phyloP scores from a whole-genome alignment of 169 alveolate genomes.

The Plasmodium fragile region DNA sequence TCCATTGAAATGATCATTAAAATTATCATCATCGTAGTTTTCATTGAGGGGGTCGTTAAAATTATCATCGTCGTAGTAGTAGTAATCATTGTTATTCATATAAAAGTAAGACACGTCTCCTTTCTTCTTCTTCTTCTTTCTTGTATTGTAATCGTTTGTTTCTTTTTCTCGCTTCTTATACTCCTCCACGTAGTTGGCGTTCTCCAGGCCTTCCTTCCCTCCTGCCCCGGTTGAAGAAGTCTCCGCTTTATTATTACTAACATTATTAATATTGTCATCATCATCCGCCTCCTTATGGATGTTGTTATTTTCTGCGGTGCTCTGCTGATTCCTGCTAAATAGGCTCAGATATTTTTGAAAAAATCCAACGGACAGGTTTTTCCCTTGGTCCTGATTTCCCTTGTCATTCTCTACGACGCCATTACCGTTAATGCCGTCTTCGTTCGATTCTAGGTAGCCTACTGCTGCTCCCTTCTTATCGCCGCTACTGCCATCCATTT shows the following conservation, averaged over 20 bases:
- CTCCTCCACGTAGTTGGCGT: constrained; percentile 11
- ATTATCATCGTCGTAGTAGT: constrained; percentile 18
- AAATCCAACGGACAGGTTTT: background rate
- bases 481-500: background rate
- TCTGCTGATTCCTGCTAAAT: background rate
- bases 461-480: background rate
- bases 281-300: background rate
- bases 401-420: background rate
- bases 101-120: background rate
- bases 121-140: constrained; percentile 49
- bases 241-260: background rate
- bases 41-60: background rate
- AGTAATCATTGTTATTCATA: constrained; percentile 24
- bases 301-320: background rate
- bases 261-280: background rate
- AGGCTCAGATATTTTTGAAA: constrained; percentile 9
- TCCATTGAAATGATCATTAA: background rate
- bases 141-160: constrained; percentile 37
- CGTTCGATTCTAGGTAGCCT: background rate
- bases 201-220: background rate
- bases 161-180: constrained; percentile 22
- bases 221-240: background rate
- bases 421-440: background rate
- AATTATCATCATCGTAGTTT: constrained; percentile 3
- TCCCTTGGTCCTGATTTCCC: background rate